Percentiles rank a stretch among this genome's conserved stretches.
Conservation (phyloP, 1,139 yeast species). For the Pneumocystis jirovecii region DNA sequence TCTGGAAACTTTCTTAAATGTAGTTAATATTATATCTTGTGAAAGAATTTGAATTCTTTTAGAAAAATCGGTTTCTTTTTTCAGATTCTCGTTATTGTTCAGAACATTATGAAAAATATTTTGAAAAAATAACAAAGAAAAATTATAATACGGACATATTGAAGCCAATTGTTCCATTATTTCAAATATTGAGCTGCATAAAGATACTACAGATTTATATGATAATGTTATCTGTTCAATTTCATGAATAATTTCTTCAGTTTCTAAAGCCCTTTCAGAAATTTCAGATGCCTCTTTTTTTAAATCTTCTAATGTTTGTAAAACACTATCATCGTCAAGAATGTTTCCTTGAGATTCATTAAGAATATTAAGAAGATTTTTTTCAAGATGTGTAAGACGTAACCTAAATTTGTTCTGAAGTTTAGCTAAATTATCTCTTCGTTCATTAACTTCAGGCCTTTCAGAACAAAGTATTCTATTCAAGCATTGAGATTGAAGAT, state of each 20-base stretch:
- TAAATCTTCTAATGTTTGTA: constrained; percentile 46
- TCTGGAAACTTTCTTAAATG: constrained; percentile 34
- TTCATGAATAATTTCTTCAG: constrained; percentile 38
- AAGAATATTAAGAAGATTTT: constrained; percentile 43
- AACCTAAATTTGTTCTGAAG: constrained; percentile 48
- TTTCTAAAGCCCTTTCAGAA: constrained; percentile 38
- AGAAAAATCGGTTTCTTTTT: constrained; percentile 7
- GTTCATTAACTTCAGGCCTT: constrained; percentile 52
- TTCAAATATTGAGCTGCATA: constrained; percentile 37
- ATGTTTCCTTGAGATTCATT: constrained; percentile 46
- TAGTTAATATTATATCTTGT: constrained; percentile 31
- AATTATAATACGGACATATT: constrained; percentile 41
- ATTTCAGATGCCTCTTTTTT: constrained; percentile 49
- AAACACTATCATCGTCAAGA: constrained; percentile 49
- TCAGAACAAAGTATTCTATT: constrained; percentile 41
- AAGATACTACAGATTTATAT: constrained; percentile 41
- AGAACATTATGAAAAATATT: constrained; percentile 32
- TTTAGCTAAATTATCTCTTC: constrained; percentile 38
- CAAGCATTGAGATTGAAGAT: constrained; percentile 49
- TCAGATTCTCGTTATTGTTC: constrained; percentile 4
- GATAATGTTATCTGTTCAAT: constrained; percentile 36
- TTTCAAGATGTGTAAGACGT: constrained; percentile 43
- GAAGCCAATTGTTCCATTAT: constrained; percentile 32
- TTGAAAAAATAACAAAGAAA: constrained; percentile 38
- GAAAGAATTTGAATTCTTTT: constrained; percentile 24